Conservation (phyloP, 2,329 filamentous ascomycete species). For the Thelonectria blattea region DNA sequence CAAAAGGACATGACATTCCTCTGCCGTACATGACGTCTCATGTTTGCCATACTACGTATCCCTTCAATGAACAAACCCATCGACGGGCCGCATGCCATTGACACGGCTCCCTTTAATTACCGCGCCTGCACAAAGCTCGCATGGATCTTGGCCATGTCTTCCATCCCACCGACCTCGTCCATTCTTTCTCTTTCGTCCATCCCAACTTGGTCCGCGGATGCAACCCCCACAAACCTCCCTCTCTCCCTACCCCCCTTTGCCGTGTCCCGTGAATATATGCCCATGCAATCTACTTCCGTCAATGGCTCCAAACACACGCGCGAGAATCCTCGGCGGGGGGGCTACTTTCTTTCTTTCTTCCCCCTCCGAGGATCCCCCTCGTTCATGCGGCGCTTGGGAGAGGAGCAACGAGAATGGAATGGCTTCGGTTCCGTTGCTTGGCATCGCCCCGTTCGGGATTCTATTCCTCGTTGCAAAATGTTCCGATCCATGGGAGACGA, state of each 20-base stretch:
- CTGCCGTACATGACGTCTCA: conserved; percentile 12
- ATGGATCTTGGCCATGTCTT: background rate
- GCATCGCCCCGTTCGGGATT: background rate
- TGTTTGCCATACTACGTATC: background rate
- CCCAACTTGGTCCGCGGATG: background rate
- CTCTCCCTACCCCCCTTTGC: background rate
- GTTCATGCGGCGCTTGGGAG: conserved; percentile 13
- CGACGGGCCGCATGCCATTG: conserved; percentile 11
- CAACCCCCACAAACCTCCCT: background rate
- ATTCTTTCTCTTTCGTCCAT: background rate
- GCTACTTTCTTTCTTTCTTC: background rate
- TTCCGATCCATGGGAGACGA: background rate
- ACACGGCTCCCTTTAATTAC: conserved; percentile 15
- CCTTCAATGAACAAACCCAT: background rate
- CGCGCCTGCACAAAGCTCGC: background rate
- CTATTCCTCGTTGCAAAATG: background rate
- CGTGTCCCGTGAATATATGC: conserved; percentile 5
- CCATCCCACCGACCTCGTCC: background rate
- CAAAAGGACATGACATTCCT: background rate
- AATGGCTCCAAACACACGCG: conserved; percentile 33
- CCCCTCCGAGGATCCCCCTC: background rate
- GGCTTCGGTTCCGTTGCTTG: background rate
- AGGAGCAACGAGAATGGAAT: too few species aligned
- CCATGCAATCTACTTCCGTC: conserved; percentile 22
- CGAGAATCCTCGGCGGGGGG: conserved; percentile 19